phyloP scores from a whole-genome alignment of 495 filamentous ascomycete genomes.

The Penicillium salamii region DNA sequence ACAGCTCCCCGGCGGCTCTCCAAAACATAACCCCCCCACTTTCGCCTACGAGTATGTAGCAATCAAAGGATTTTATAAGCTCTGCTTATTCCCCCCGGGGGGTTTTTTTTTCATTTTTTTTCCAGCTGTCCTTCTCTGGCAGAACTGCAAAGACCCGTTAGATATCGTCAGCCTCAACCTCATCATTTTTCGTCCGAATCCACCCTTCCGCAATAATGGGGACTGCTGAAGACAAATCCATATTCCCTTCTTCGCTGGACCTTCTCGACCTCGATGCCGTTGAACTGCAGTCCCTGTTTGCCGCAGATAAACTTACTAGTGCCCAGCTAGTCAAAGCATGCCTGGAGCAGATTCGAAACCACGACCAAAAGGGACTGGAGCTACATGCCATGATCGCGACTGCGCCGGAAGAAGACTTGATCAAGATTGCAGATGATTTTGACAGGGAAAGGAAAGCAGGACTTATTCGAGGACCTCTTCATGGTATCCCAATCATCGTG shows the following conservation, averaged over 20 bases:
- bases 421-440: constrained; percentile 22
- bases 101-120: too few relatives aligned
- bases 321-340: constrained; percentile 48
- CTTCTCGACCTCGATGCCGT: constrained; percentile 39
- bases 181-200: too few relatives aligned
- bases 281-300: constrained; percentile 41
- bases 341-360: constrained; percentile 46
- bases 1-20: too few relatives aligned
- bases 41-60: too few relatives aligned
- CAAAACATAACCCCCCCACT: too few relatives aligned
- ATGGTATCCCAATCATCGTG: constrained; percentile 28
- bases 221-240: too few relatives aligned
- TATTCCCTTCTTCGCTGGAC: constrained; percentile 10
- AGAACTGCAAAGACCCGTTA: too few relatives aligned
- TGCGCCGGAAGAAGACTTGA: constrained; percentile 27
- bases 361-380: constrained; percentile 21
- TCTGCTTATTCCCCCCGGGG: too few relatives aligned
- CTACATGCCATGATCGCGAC: constrained; percentile 39
- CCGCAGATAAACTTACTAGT: constrained; percentile 35
- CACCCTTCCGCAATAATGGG: too few relatives aligned
- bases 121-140: too few relatives aligned
- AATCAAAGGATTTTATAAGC: too few relatives aligned
- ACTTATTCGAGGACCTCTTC: constrained; percentile 19
- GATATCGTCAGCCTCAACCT: too few relatives aligned
- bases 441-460: constrained; percentile 25